These are phyloP conservation scores for Earliella scabrosa DNA, from an alignment of 1,284 basidiomycete genomes.

Conservation along the genomic window DNA sequence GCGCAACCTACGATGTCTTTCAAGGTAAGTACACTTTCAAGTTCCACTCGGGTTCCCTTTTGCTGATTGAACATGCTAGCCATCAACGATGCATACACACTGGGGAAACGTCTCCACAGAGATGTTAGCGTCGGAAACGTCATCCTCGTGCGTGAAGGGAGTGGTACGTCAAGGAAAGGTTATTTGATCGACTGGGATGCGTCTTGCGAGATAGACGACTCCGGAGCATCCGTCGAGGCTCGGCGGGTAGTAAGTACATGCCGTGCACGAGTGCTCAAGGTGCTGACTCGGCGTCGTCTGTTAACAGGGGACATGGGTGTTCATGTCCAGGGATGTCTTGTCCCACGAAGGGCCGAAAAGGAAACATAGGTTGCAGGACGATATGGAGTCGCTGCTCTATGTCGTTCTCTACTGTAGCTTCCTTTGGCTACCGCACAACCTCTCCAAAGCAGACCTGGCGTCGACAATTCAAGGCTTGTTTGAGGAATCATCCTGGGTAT, in stretches of 20 bases:
- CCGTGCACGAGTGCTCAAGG: too few relatives aligned
- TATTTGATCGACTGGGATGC: constrained; percentile 14
- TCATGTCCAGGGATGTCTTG: constrained; percentile 3
- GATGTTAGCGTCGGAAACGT: constrained; percentile 13
- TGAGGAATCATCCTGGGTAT: background rate
- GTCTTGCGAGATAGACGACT: background rate
- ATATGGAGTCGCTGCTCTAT: constrained; percentile 22
- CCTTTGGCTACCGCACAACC: constrained; percentile 9
- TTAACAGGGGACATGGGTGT: constrained; percentile 13
- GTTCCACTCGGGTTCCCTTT: background rate
- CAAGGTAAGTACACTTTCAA: constrained; percentile 1
- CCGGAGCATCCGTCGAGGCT: background rate
- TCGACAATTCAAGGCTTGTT: background rate
- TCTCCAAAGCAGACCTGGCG: background rate
- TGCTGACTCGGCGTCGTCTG: too few relatives aligned
- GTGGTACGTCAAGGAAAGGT: background rate
- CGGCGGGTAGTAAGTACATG: background rate
- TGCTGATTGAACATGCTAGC: background rate
- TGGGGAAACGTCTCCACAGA: background rate
- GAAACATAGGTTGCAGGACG: constrained; percentile 10
- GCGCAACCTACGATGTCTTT: constrained; percentile 10
- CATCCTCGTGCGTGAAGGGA: constrained; percentile 8
- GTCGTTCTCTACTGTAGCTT: constrained; percentile 17
- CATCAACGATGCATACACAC: constrained; percentile 2
- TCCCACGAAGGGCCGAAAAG: background rate